Evolutionary conservation across 306 rosid species (phyloP), one percentile per base, ranked within the genome.

Genomic region (Cicer arietinum): DNA sequence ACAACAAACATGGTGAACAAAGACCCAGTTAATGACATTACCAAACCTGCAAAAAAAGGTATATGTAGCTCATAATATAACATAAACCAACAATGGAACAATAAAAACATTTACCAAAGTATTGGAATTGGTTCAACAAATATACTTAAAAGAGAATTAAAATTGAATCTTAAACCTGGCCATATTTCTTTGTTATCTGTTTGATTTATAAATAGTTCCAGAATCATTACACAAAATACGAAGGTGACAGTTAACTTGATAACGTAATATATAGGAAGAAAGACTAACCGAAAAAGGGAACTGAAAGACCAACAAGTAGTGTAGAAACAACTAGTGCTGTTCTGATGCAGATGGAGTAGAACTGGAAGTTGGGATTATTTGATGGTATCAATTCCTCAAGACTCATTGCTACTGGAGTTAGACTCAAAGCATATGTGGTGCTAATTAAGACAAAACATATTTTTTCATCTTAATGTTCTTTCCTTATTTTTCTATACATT

Each of bases 1-100:
- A 94, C 98, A 22, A 94, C 95, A 76, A 94, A 94, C 97, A 94
- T 94, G 53, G 98, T 90, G 79, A 94, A 86, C 68, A 87, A 74
- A 69, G 98, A 94, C 62, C 98, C 98, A 13, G 85, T 91, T 71
- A 94, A 77, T 8, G 98, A 86, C 98, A 91, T 89, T 48, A 94
- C 91, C 76, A 94, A 89, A 78, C 94, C 98, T 94, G 91, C 74
- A 17, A 73, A 42, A 30, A 30, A 78, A 67, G 59, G 57, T 60
- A 66, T 69, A 77, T 71, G 65, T 7, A 10, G 16, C 17, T 76
- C 53, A 30, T 30, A 30, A 30, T 30, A 30, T 30, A 30, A 30
- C 37, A 30, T 30, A 30, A 30, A 3, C 37, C 37, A 30, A 30
- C 37, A 30, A 30, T 30, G 5, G 6, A 30, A 30, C 37, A 30